phyloP scores from a whole-genome alignment of 192 early-diverging fungal species.

The Mortierella hygrophila region DNA sequence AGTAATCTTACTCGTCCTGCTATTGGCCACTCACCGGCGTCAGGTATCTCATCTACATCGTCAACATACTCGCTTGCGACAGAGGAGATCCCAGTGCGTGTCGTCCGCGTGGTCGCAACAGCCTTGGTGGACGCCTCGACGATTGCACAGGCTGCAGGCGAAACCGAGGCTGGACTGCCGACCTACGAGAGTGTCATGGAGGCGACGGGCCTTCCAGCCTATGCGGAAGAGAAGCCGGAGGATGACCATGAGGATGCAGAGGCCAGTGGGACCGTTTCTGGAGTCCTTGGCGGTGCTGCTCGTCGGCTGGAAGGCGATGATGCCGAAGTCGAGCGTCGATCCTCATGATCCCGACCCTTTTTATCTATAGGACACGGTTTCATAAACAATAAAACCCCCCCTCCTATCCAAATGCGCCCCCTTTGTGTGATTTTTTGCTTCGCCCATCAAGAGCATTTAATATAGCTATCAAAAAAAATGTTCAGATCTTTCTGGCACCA shows the following conservation, averaged over 20 bases:
- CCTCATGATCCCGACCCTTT: neutral
- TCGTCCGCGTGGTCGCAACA: slow-evolving; percentile 45
- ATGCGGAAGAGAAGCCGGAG: slow-evolving; percentile 49
- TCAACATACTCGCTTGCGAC: slow-evolving; percentile 28
- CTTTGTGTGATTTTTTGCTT: neutral
- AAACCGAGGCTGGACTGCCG: slow-evolving; percentile 40
- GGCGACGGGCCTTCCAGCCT: slow-evolving; percentile 49
- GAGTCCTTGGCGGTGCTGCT: slow-evolving; percentile 45
- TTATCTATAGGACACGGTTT: neutral
- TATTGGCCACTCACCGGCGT: neutral
- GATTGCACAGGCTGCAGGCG: slow-evolving; percentile 44
- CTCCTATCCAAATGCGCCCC: too few species aligned
- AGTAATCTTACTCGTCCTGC: neutral
- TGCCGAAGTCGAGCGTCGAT: slow-evolving; percentile 32
- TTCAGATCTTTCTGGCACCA: slow-evolving; percentile 63
- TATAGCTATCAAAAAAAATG: neutral
- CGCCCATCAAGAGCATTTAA: neutral
- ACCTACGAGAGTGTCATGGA: slow-evolving; percentile 57
- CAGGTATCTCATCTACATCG: neutral
- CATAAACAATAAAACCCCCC: neutral
- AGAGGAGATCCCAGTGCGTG: slow-evolving; percentile 50
- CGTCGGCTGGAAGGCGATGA: slow-evolving; percentile 49
- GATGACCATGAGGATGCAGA: slow-evolving; percentile 53
- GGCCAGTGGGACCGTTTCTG: slow-evolving; percentile 45
- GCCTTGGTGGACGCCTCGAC: slow-evolving; percentile 45